Percentiles rank a stretch among this genome's conserved stretches.
Conservation (phyloP, 352 stramenopile species). For the Globisporangium iwayamae region DNA sequence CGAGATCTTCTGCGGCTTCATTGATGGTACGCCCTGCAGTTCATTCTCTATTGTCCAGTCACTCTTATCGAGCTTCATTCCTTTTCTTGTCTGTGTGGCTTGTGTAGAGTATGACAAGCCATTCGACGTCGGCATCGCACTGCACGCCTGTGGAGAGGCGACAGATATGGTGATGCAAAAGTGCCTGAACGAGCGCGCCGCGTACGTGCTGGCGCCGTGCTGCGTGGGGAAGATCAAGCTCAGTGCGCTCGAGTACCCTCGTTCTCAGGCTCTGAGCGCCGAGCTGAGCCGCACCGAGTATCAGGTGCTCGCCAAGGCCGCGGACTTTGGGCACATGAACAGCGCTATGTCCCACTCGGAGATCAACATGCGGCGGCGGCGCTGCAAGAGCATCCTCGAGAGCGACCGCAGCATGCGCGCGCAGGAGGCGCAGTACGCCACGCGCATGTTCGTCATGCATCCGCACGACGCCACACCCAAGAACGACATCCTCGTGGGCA, state of each 20-base stretch:
- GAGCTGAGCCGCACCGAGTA: conserved; percentile 62
- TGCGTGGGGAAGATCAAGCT: conserved; percentile 82
- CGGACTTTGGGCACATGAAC: conserved; percentile 65
- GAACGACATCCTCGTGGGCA: conserved; percentile 79
- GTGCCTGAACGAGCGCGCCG: conserved; percentile 48
- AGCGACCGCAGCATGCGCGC: conserved; percentile 70
- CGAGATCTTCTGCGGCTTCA: conserved; percentile 68
- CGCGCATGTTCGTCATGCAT: conserved; percentile 81
- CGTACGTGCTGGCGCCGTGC: conserved; percentile 76
- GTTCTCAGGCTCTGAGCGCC: conserved; percentile 37
- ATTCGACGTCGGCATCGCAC: conserved; percentile 77
- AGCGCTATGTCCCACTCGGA: conserved; percentile 38
- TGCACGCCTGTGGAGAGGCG: conserved; percentile 78
- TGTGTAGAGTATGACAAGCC: conserved; percentile 40
- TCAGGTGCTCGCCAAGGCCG: conserved; percentile 71
- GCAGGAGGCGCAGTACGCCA: conserved; percentile 50
- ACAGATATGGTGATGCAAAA: conserved; percentile 83
- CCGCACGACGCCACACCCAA: conserved; percentile 67
- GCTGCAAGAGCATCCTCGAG: conserved; percentile 80
- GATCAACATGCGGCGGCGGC: conserved; percentile 49
- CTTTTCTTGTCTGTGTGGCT: neutral
- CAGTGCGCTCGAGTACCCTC: conserved; percentile 56
- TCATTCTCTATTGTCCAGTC: neutral
- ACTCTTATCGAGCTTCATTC: neutral
- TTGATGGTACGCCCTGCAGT: conserved; percentile 33